Base-by-base conservation (phyloP, 2,329 filamentous ascomycete genomes). In the Aspergillus flavus region DNA sequence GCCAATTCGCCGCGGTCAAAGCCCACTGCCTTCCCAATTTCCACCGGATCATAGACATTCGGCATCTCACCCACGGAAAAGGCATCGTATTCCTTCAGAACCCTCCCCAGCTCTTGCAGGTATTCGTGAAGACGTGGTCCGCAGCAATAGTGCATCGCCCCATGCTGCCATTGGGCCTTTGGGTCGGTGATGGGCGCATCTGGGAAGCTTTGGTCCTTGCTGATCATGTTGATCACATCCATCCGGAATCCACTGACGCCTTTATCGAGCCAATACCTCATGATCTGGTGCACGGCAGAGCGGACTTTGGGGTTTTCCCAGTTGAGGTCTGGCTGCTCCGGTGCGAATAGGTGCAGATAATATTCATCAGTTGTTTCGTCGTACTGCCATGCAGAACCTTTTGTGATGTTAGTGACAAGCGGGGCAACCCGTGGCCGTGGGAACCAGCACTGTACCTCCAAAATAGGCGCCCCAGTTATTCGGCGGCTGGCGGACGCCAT, bases 251-350 rank as follows among this genome's bases (percentile, higher is more conserved):
- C 89, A 54, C 89, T 86, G 0, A 91, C 87, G 5, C 91, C 91
- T 34, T 86, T 85, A 53, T 90, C 81, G 0, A 94, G 84, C 92
- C 92, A 95, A 73, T 93, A 94, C 34, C 85, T 84, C 85, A 93
- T 90, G 4, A 89, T 83, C n/a, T 85, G 84, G 75, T 92, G 91
- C 9, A 93, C 87, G 2, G 90, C 91, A 50, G 85, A 79, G 11
- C 91, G 84, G 0, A 89, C 85, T 11, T 85, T 85, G 0, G 82
- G 81, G 63, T 89, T 91, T 71, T 93, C 90, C 91, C 91, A 94
- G 77, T 94, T 94, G 19, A 94, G 82, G 69, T 94, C 92, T 0
- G 92, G 91, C 73, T 94, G 91, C 68, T 91, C 87, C 6, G 85
- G 85, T 5, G 89, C 87, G 75, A 92, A 95, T 11, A 94, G 83